Conservation (phyloP, 768 basidiomycete genomes). For the Cytidiella melzeri region DNA sequence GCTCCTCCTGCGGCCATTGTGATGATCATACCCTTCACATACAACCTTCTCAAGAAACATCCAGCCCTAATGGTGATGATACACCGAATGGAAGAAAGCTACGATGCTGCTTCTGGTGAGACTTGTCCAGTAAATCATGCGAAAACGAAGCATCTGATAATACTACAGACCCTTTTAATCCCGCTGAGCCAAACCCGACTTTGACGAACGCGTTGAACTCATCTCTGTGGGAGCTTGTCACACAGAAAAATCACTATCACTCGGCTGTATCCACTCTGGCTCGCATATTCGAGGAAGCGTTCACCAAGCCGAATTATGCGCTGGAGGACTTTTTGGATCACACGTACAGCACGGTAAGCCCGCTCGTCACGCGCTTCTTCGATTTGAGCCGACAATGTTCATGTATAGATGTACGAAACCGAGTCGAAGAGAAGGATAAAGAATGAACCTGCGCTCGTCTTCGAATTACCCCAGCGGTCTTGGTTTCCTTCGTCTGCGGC, state of each 20-base stretch:
- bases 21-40: constrained; percentile 87
- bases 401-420: constrained; percentile 73
- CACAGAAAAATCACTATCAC: constrained; percentile 79
- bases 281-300: constrained; percentile 82
- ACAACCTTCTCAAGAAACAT: constrained; percentile 90
- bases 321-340: constrained; percentile 98
- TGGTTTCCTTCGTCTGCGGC: not conserved
- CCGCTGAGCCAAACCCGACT: constrained; percentile 64
- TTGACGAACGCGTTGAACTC: constrained; percentile 77
- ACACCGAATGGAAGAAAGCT: constrained; percentile 49
- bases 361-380: not conserved
- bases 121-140: not conserved
- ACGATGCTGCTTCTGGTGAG: constrained; percentile 27
- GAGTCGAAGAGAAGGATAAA: constrained; percentile 76
- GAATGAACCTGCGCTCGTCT: constrained; percentile 57
- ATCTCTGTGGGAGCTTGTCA: constrained; percentile 88
- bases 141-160: not conserved
- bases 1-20: constrained; percentile 90
- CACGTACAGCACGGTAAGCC: constrained; percentile 72
- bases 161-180: constrained; percentile 60
- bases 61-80: constrained; percentile 92
- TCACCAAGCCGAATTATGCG: constrained; percentile 87
- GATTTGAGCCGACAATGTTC: no score
- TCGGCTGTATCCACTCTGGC: constrained; percentile 80
- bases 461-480: not conserved